Evolutionary conservation across 805 yeast species (phyloP).

Genomic region (Myxozyma melibiosi): DNA sequence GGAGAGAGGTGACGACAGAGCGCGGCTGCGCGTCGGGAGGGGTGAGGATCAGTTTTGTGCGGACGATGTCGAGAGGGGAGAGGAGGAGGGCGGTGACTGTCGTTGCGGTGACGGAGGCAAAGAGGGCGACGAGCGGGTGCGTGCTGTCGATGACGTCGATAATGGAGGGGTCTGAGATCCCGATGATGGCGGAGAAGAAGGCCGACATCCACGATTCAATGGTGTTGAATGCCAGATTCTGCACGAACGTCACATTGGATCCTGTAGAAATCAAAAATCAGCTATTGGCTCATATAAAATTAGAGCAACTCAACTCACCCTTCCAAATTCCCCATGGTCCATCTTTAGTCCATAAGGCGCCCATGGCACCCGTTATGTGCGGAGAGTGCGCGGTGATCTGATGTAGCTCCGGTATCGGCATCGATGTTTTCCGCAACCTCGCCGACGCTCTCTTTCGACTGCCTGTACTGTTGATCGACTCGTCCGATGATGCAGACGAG

Average conservation of each 20-base stretch:
- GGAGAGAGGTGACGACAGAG: conserved; percentile 70
- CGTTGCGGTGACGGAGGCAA: conserved; percentile 69
- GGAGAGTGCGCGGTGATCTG: conserved; percentile 37
- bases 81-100: conserved; percentile 70
- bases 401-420: conserved; percentile 20
- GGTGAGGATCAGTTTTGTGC: conserved; percentile 75
- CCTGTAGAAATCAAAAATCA: conserved; percentile 69
- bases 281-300: conserved; percentile 41
- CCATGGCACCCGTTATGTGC: conserved; percentile 40
- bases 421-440: not conserved
- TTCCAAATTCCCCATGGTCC: conserved; percentile 62
- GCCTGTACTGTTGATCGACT: not conserved
- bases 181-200: conserved; percentile 73
- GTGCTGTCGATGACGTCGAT: conserved; percentile 80
- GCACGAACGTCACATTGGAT: conserved; percentile 69
- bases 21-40: conserved; percentile 56
- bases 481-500: conserved; percentile 12
- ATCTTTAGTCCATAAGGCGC: conserved; percentile 66
- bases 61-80: conserved; percentile 79
- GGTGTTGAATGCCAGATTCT: conserved; percentile 72
- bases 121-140: conserved; percentile 68
- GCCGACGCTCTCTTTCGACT: not conserved
- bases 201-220: conserved; percentile 93
- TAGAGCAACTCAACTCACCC: conserved; percentile 48
- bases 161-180: conserved; percentile 86